phyloP scores from a whole-genome alignment of 177 flowering plant species.

The Vitis hybrid region DNA sequence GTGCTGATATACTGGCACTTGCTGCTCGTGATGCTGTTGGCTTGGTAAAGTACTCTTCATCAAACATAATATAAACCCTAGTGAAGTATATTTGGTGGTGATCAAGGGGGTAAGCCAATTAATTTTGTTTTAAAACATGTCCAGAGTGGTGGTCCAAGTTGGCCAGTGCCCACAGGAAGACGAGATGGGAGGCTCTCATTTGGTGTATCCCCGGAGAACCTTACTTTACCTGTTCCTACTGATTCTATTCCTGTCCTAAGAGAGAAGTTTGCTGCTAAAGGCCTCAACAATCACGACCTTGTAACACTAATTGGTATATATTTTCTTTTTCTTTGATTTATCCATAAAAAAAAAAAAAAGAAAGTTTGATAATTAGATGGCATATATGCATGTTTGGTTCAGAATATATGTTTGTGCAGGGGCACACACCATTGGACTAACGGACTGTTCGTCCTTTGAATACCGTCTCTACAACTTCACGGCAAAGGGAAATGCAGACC shows the following conservation, averaged over 20 bases:
- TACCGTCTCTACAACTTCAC: conserved; percentile 78
- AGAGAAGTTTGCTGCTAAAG: conserved; percentile 65
- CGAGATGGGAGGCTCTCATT: conserved; percentile 71
- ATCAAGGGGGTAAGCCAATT: too few species aligned
- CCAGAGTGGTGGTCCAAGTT: conserved; percentile 68
- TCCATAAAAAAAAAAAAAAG: too few species aligned
- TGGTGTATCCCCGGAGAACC: conserved; percentile 26
- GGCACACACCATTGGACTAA: conserved; percentile 78
- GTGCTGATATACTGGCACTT: conserved; percentile 73
- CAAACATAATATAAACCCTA: rapidly evolving
- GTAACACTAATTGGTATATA: conserved; percentile 70
- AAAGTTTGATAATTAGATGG: neutral
- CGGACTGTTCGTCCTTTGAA: conserved; percentile 56
- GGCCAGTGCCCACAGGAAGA: conserved; percentile 73
- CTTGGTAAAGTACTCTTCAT: conserved; percentile 34
- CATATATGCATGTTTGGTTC: neutral
- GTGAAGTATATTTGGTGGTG: neutral
- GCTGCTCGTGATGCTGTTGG: conserved; percentile 78
- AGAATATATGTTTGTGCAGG: conserved; percentile 33
- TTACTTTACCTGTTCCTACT: conserved; percentile 47
- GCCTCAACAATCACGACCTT: conserved; percentile 67
- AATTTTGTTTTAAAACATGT: neutral
- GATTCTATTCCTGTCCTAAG: conserved; percentile 55
- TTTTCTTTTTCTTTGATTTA: neutral
- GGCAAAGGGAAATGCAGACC: conserved; percentile 63